Evolutionary conservation across 352 stramenopile species (phyloP).

Genomic region (Phytophthora meadii): DNA sequence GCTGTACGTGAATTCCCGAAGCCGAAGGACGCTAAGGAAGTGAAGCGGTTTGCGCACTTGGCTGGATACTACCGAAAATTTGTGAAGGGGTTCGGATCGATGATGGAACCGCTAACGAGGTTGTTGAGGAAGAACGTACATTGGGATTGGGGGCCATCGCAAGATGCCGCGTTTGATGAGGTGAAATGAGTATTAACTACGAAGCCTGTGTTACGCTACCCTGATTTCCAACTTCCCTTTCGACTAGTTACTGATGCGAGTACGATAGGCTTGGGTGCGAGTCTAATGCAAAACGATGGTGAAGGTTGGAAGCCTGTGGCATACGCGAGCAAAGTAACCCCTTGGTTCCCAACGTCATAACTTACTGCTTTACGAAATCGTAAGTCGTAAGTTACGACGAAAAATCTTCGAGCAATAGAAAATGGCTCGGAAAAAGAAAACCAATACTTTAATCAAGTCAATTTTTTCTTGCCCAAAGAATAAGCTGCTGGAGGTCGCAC

Average conservation of each 20-base stretch:
- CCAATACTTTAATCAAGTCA: too few species aligned
- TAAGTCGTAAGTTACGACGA: too few species aligned
- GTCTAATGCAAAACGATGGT: constrained; percentile 5
- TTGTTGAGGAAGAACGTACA: neutral
- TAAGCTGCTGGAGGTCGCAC: constrained; percentile 6
- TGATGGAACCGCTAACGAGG: neutral
- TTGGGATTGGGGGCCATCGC: neutral
- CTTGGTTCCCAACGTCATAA: too few species aligned
- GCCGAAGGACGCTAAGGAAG: neutral
- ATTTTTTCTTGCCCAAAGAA: neutral
- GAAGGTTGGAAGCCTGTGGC: neutral
- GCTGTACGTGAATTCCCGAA: neutral
- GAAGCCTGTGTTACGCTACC: constrained; percentile 3
- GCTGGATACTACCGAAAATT: neutral
- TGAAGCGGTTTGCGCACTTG: neutral
- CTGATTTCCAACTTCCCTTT: constrained; percentile 2
- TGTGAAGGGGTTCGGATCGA: neutral
- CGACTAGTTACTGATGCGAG: constrained; percentile 3
- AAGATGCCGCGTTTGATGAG: neutral
- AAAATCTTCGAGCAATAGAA: too few species aligned
- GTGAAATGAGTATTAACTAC: constrained; percentile 2
- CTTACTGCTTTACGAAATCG: too few species aligned
- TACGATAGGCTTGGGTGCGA: neutral
- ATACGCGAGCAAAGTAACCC: neutral
- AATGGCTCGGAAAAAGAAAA: too few species aligned